phyloP scores from a whole-genome alignment of 1,284 basidiomycete genomes.

The Puccinia brachypodii region DNA sequence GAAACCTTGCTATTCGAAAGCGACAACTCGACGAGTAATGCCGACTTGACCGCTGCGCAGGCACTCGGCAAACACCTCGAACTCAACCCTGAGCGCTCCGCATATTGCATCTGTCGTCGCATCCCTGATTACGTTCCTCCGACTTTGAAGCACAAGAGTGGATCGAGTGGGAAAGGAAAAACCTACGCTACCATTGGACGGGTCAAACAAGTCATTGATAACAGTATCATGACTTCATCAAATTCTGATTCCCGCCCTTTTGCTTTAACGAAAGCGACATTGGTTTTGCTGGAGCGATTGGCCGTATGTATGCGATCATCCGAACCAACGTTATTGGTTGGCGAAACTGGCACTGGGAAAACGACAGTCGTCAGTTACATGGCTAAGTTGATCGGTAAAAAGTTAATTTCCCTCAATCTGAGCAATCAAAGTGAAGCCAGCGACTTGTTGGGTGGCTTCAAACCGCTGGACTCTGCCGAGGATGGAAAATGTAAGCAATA shows the following conservation, averaged over 20 bases:
- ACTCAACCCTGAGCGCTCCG: conserved; percentile 66
- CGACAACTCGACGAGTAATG: conserved; percentile 64
- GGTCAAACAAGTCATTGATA: conserved; percentile 50
- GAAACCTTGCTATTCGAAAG: conserved; percentile 61
- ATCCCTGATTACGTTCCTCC: conserved; percentile 70
- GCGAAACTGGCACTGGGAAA: conserved; percentile 98
- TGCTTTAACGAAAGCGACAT: conserved; percentile 83
- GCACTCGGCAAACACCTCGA: conserved; percentile 68
- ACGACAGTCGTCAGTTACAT: conserved; percentile 89
- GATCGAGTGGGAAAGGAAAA: conserved; percentile 62
- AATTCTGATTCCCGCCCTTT: conserved; percentile 65
- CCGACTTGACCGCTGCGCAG: conserved; percentile 51
- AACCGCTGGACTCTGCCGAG: conserved; percentile 73
- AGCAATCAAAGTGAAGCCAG: conserved; percentile 96
- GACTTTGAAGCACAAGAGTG: conserved; percentile 60
- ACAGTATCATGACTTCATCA: conserved; percentile 38
- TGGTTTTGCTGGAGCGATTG: conserved; percentile 77
- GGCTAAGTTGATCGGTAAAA: conserved; percentile 73
- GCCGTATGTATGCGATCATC: conserved; percentile 70
- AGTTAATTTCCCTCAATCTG: conserved; percentile 84
- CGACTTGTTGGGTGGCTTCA: conserved; percentile 92
- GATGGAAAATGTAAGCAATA: conserved; percentile 52
- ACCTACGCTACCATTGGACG: conserved; percentile 52
- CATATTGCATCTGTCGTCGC: conserved; percentile 62
- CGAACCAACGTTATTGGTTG: conserved; percentile 89